These are phyloP conservation scores for Hirschioporus abietinus DNA, from an alignment of 768 basidiomycete species.

Conservation along the genomic window DNA sequence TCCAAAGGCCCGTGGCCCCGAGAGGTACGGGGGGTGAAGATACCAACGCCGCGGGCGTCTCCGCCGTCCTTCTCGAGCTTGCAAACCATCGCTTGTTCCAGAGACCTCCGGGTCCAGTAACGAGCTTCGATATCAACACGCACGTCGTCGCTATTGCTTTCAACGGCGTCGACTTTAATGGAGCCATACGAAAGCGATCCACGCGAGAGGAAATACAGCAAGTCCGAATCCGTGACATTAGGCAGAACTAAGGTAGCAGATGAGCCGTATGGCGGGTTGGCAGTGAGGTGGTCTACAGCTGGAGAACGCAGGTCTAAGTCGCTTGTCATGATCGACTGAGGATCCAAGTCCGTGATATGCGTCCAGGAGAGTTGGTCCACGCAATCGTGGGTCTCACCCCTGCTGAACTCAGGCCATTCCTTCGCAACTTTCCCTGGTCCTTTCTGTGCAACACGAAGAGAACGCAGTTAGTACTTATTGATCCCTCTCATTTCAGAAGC, in stretches of 20 bases:
- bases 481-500: neutral
- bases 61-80: slow-evolving; percentile 13
- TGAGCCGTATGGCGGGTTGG: slow-evolving; percentile 18
- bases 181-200: slow-evolving; percentile 14
- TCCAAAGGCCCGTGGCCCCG: slow-evolving; percentile 3
- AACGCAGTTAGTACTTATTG: neutral
- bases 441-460: neutral
- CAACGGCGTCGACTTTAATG: neutral
- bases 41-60: slow-evolving; percentile 21
- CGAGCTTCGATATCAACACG: slow-evolving; percentile 17
- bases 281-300: too few species aligned
- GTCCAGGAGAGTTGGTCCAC: neutral
- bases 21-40: slow-evolving; percentile 18
- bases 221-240: slow-evolving; percentile 18
- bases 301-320: too few species aligned
- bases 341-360: neutral
- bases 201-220: slow-evolving; percentile 25
- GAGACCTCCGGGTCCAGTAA: slow-evolving; percentile 13
- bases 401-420: neutral
- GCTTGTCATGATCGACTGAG: neutral
- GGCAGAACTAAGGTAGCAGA: slow-evolving; percentile 26
- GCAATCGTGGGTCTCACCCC: neutral
- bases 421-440: neutral
- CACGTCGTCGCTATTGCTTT: slow-evolving; percentile 11
- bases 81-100: slow-evolving; percentile 18